Evolutionary conservation across 2,329 filamentous ascomycete species (phyloP).

Genomic region (Ilyonectria destructans): DNA sequence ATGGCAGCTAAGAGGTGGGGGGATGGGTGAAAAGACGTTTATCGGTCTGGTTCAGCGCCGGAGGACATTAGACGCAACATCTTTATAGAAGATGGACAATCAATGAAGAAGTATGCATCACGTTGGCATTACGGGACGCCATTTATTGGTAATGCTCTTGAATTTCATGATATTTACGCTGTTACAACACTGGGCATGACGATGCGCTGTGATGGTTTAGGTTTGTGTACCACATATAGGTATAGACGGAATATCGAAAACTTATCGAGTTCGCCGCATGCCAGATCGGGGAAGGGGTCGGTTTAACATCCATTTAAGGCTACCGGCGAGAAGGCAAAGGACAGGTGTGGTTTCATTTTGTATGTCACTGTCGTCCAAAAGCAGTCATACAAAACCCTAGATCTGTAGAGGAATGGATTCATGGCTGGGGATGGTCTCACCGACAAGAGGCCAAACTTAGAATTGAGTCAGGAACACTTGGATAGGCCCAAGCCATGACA

Average conservation of each 20-base stretch:
- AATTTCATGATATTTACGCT: not conserved
- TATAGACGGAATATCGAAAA: not conserved
- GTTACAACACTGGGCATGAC: not conserved
- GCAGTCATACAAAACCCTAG: too few relatives aligned
- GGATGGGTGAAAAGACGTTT: not conserved
- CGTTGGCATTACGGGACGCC: not conserved
- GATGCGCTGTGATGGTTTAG: not conserved
- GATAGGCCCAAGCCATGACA: constrained; percentile 2
- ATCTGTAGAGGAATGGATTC: not conserved
- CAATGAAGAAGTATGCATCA: not conserved
- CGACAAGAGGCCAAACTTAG: not conserved
- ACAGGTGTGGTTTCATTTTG: not conserved
- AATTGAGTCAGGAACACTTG: not conserved
- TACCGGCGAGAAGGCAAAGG: not conserved
- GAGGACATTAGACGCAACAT: not conserved
- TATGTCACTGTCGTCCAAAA: not conserved
- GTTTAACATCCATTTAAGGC: not conserved
- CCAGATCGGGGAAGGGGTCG: not conserved
- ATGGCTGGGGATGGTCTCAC: not conserved
- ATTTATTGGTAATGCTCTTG: not conserved
- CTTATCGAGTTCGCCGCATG: not conserved
- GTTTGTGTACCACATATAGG: not conserved
- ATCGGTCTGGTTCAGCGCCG: not conserved
- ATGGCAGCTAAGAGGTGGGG: not conserved
- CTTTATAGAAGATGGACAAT: constrained; percentile 6